Evolutionary conservation across 345 rosid species (phyloP).

Genomic region (Hypericum androsaemum): DNA sequence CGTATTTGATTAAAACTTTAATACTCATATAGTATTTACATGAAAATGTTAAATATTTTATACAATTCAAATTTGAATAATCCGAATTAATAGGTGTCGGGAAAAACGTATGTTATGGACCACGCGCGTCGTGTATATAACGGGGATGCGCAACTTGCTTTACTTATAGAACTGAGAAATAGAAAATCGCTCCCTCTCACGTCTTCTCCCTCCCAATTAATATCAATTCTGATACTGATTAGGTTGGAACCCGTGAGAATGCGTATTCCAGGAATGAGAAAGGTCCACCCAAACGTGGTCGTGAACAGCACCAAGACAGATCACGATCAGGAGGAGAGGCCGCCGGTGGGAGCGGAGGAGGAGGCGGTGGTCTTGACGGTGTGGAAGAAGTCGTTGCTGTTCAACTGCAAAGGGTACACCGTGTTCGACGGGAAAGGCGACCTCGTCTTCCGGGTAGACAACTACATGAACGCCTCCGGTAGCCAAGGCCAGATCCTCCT

Average conservation of each 20-base stretch:
- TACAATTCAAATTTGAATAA: too few species aligned
- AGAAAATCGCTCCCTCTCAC: neutral
- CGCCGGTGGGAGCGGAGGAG: conserved; percentile 10
- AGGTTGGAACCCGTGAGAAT: too few species aligned
- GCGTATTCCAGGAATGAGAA: conserved; percentile 37
- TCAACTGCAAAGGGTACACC: conserved; percentile 91
- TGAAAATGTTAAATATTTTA: too few species aligned
- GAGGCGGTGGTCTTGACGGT: conserved; percentile 47
- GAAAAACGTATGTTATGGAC: too few species aligned
- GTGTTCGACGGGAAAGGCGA: conserved; percentile 68
- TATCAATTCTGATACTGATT: too few species aligned
- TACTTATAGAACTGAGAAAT: too few species aligned
- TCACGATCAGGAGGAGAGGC: neutral
- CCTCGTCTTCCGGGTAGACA: conserved; percentile 76
- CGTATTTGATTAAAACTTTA: too few species aligned
- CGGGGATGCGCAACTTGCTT: too few species aligned
- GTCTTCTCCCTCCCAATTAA: neutral
- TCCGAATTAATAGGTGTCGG: too few species aligned
- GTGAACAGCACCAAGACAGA: conserved; percentile 1
- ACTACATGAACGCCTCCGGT: conserved; percentile 44
- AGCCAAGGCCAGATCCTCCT: conserved; percentile 56
- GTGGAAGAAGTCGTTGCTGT: conserved; percentile 89
- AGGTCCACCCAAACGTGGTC: conserved; percentile 52
- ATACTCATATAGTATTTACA: too few species aligned
- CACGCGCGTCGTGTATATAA: too few species aligned